Evolutionary conservation across 176 grass and related monocot genomes (phyloP).

Genomic region (Sorghum bicolor): Sorghum_bicolor_NCBIv3 NC_012878.2:9813001-9813500

Average conservation of each 20-base stretch:
- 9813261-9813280: not conserved
- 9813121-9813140: not conserved
- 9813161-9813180: not conserved
- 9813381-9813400: not conserved
- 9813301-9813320: too few species aligned
- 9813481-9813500: constrained; percentile 19
- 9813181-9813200: not conserved
- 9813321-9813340: not conserved
- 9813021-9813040: not conserved
- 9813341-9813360: not conserved
- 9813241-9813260: not conserved
- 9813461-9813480: constrained; percentile 1
- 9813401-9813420: constrained; percentile 22
- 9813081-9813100: not conserved
- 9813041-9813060: not conserved
- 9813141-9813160: not conserved
- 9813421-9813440: constrained; percentile 31
- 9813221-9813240: not conserved
- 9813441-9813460: constrained; percentile 41
- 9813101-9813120: not conserved
- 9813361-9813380: not conserved
- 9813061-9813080: not conserved
- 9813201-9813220: not conserved
- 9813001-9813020: not conserved
- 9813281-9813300: not conserved